Evolutionary conservation across 306 rosid genomes (phyloP), one percentile per base, ranked within the genome.

Genomic region (Citrullus mucosospermus): DNA sequence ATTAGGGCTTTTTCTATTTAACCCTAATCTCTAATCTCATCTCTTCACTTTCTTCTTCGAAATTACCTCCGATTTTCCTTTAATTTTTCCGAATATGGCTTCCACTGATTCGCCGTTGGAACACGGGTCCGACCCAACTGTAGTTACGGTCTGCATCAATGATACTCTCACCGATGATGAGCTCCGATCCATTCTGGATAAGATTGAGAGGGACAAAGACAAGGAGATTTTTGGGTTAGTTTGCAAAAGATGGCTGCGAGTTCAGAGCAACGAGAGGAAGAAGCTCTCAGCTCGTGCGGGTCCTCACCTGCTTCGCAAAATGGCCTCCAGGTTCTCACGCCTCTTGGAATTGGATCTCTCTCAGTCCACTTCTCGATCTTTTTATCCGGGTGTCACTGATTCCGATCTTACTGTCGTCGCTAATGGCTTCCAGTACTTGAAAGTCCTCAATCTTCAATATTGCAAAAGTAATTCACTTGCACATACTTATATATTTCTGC

Each of bases 251-350:
- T 95, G 99, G 99, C 90, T 92, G 18, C 91, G 79, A 14, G 80
- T 95, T 82, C 97, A 92, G 91, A 95, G 99, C 85, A 87, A 89
- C 3, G 97, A 89, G 80, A 86, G 97, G 96, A 92, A 83, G 96
- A 92, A 79, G 85, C 97, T 95, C 11, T 82, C 91, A 16, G 96
- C 91, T 32, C 97, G 99, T 41, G 99, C 99, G 3, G 99, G 97
- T 2, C 89, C 91, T 28, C 99, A 83, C 77, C 86, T 95, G 97
- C 96, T 95, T 46, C 91, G 85, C 4, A 89, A 75, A 82, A 86
- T 95, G 90, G 97, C 99, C 5, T 90, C 87, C 56, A 83, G 99
- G 80, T 95, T 95, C 85, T 86, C 89, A 32, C 82, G 91, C 48
- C 87, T 92, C 80, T 80, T 78, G 43, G 93, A 95, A 58, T 79